Conservation (phyloP, 352 stramenopile genomes). For the Thraustochytrium sp. region DNA sequence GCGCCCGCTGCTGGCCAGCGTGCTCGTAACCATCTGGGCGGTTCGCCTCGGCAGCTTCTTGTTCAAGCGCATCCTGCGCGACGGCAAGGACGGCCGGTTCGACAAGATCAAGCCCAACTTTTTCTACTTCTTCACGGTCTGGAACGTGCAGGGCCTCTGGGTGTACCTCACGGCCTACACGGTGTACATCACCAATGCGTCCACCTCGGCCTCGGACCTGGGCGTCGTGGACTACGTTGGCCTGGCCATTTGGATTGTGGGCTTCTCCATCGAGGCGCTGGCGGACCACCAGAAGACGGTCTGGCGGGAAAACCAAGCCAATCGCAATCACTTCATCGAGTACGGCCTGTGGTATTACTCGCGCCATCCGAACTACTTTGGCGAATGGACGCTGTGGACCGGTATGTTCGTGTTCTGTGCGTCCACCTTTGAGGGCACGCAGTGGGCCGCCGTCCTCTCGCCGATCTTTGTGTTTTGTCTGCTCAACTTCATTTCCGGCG, state of each 20-base stretch:
- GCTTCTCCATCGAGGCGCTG: constrained; percentile 35
- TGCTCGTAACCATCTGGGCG: constrained; percentile 69
- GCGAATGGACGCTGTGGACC: constrained; percentile 52
- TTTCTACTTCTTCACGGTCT: constrained; percentile 66
- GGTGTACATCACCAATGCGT: constrained; percentile 50
- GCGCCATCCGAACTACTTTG: constrained; percentile 56
- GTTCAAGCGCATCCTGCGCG: constrained; percentile 63
- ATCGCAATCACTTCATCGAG: constrained; percentile 47
- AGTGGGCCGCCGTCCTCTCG: constrained; percentile 55
- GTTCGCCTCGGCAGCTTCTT: constrained; percentile 69
- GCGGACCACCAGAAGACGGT: constrained; percentile 44
- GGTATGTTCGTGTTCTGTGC: constrained; percentile 57
- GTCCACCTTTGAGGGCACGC: neutral
- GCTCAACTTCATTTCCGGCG: constrained; percentile 63
- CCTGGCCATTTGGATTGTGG: constrained; percentile 20
- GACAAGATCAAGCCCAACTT: constrained; percentile 61
- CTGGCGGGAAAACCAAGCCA: constrained; percentile 15
- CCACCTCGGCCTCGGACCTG: neutral
- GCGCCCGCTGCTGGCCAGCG: constrained; percentile 59
- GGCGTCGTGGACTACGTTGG: constrained; percentile 24
- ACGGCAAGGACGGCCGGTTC: constrained; percentile 68
- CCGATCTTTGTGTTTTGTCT: constrained; percentile 67
- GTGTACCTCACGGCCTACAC: constrained; percentile 66
- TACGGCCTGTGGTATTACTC: constrained; percentile 50
- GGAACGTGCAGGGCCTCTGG: constrained; percentile 73